Evolutionary conservation across 2,329 filamentous ascomycete genomes (phyloP).

Genomic region (Ramularia endophylla): DNA sequence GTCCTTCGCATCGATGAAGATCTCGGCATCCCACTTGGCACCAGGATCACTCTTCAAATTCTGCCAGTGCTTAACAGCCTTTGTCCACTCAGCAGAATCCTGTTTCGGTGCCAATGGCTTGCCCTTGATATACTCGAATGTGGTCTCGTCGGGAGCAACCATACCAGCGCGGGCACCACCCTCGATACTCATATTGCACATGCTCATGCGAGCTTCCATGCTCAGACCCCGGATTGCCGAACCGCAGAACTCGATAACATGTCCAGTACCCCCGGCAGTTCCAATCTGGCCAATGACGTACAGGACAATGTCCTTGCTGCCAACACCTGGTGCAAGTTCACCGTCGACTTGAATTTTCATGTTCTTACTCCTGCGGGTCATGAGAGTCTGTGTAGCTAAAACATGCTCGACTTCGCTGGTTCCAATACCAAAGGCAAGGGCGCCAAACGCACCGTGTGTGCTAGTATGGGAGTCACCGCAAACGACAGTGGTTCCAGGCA

Average conservation of each 20-base stretch:
- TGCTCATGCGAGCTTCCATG: slow-evolving; percentile 98
- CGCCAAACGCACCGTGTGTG: slow-evolving; percentile 93
- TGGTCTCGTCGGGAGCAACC: slow-evolving; percentile 90
- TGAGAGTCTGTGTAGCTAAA: slow-evolving; percentile 88
- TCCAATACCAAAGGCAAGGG: slow-evolving; percentile 93
- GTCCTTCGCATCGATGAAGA: slow-evolving; percentile 87
- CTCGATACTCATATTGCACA: slow-evolving; percentile 99
- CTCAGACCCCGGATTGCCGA: slow-evolving; percentile 83
- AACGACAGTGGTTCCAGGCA: slow-evolving; percentile 93
- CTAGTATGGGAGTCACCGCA: slow-evolving; percentile 98
- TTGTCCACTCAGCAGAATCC: slow-evolving; percentile 83
- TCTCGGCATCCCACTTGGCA: slow-evolving; percentile 83
- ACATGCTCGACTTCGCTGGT: slow-evolving; percentile 99
- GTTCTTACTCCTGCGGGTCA: slow-evolving; percentile 95
- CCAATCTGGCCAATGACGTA: slow-evolving; percentile 91
- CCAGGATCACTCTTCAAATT: slow-evolving; percentile 77
- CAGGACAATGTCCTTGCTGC: slow-evolving; percentile 91
- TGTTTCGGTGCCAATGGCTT: slow-evolving; percentile 80
- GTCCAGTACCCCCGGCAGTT: slow-evolving; percentile 88
- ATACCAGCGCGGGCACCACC: slow-evolving; percentile 91
- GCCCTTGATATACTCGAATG: slow-evolving; percentile 92
- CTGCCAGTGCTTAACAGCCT: slow-evolving; percentile 82
- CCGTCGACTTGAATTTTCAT: slow-evolving; percentile 97
- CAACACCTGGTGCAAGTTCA: slow-evolving; percentile 81
- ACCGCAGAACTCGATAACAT: slow-evolving; percentile 95